Base-by-base conservation (phyloP, 257 asterid genomes). In the Plantago ovata region DNA sequence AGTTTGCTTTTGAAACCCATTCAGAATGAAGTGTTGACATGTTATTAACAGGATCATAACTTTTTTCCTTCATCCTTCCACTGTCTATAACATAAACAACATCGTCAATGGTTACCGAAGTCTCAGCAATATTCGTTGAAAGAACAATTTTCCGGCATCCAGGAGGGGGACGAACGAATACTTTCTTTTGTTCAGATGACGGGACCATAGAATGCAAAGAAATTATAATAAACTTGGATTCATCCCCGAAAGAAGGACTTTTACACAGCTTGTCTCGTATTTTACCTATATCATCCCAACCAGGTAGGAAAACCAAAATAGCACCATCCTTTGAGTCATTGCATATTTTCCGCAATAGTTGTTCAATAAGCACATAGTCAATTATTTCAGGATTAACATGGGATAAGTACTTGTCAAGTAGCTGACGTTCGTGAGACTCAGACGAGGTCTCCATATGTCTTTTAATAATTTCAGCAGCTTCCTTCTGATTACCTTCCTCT, bases 1-100 rank as follows among this genome's bases (percentile, higher is more conserved):
- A 94, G 67, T 87, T 92, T 43, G 98, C 98, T 81, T 84, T 92
- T 9, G 98, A 92, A 72, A 88, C 58, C 98, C 98, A 92, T 61
- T 94, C 82, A 60, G 97, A 81, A 38, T 82, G 91, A 65, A 92
- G 95, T 61, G 95, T 92, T 1, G 97, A 84, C 14, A 92, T 95
- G 71, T 92, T 86, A 65, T 68, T 79, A 68, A 84, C 80, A 0
- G 98, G 98, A 64, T 93, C 98, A 19, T 89, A 89, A 69, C 69
- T 86, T 67, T 93, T 86, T 71, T 93, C 95, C 67, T 89, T 93
- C 95, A 89, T 84, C 46, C 95, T 68, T 45, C 98, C 98, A 65
- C 91, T 89, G 79, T 93, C 97, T 65, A 93, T 59, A 53, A 93
- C 98, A 78, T 71, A 86, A 68, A 93, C 95, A 69, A 89, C 95